These are phyloP conservation scores for Tetrapisispora fleetii DNA, from an alignment of 805 yeast genomes.

Conservation along the genomic window DNA sequence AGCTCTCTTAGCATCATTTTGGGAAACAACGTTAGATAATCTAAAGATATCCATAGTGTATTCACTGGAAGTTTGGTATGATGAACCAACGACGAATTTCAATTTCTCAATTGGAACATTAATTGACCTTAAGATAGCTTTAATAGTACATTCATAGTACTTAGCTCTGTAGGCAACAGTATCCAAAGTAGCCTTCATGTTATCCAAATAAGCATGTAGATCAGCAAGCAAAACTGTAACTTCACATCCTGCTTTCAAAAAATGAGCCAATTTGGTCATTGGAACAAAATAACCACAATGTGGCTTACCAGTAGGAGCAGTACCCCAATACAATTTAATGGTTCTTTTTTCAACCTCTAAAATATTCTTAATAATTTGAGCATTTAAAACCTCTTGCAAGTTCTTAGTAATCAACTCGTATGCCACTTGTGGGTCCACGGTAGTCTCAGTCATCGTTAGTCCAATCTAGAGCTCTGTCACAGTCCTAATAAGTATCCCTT, in stretches of 20 bases:
- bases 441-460: conserved; percentile 5
- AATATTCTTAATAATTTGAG: conserved; percentile 75
- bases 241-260: conserved; percentile 91
- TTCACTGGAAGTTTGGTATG: conserved; percentile 70
- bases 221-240: conserved; percentile 89
- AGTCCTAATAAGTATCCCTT: not conserved
- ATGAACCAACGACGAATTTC: conserved; percentile 75
- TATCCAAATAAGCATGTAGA: conserved; percentile 91
- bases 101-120: conserved; percentile 88
- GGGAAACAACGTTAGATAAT: conserved; percentile 75
- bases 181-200: conserved; percentile 96
- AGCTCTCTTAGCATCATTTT: conserved; percentile 95
- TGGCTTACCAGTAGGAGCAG: conserved; percentile 98
- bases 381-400: conserved; percentile 86
- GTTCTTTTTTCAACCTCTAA: conserved; percentile 76
- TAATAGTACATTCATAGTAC: conserved; percentile 77
- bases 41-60: conserved; percentile 87
- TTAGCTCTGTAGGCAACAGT: conserved; percentile 81
- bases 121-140: conserved; percentile 74
- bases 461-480: not conserved
- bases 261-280: conserved; percentile 92
- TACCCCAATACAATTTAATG: conserved; percentile 92
- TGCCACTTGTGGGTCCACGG: conserved; percentile 47
- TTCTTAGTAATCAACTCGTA: conserved; percentile 70
- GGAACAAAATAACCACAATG: conserved; percentile 99